Conservation (phyloP, 371 early-diverging fungal genomes). For the Modicella reniformis region DNA sequence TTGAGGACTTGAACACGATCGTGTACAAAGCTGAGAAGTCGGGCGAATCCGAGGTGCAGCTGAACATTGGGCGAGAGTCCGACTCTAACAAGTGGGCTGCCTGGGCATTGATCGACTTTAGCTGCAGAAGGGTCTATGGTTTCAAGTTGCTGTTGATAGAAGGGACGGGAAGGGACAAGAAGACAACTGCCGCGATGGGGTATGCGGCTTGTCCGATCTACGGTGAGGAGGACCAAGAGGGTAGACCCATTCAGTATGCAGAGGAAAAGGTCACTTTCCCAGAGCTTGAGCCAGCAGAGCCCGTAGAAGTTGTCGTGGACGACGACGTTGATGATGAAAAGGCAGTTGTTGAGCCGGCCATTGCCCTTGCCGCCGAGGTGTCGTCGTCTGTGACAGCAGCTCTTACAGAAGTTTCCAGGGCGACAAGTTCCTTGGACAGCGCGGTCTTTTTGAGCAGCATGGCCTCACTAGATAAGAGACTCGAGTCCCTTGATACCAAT, state of each 20-base stretch:
- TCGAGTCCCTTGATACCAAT: constrained; percentile 51
- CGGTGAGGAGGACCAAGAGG: constrained; percentile 19
- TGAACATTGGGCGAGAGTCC: constrained; percentile 22
- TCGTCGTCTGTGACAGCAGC: constrained; percentile 42
- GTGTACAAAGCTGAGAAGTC: constrained; percentile 42
- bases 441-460: constrained; percentile 45
- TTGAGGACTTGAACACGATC: constrained; percentile 38
- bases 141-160: constrained; percentile 33
- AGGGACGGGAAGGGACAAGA: constrained; percentile 10
- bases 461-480: constrained; percentile 35
- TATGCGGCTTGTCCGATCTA: constrained; percentile 46
- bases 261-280: constrained; percentile 37
- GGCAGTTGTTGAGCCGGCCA: constrained; percentile 13
- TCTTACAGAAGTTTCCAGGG: constrained; percentile 39
- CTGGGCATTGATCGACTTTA: constrained; percentile 48
- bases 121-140: constrained; percentile 45
- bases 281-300: constrained; percentile 28
- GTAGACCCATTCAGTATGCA: constrained; percentile 38
- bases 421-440: constrained; percentile 36
- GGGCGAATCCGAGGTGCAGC: constrained; percentile 36
- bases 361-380: constrained; percentile 25
- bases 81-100: constrained; percentile 28
- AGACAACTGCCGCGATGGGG: constrained; percentile 29
- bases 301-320: constrained; percentile 23
- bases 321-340: constrained; percentile 45